Percentiles rank a stretch among this genome's conserved stretches.
These are phyloP conservation scores for Epichloe uncinata DNA, from an alignment of 2,329 filamentous ascomycete genomes.

Conservation along the genomic window DNA sequence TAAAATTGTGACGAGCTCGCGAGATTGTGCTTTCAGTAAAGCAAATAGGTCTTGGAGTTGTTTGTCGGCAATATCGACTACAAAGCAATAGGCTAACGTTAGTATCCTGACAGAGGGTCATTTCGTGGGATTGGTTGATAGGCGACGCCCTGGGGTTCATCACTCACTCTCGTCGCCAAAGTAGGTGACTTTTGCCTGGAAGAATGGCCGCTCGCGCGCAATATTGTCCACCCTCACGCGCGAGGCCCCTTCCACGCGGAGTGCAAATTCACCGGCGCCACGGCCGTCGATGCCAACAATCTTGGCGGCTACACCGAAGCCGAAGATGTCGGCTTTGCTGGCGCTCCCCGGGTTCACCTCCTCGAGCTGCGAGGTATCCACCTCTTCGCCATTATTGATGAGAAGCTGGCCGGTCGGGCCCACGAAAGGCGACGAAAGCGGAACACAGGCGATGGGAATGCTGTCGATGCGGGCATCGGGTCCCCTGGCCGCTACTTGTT, in stretches of 20 bases:
- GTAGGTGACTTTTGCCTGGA: slow-evolving; percentile 66
- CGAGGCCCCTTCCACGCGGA: slow-evolving; percentile 76
- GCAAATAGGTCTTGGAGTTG: slow-evolving; percentile 60
- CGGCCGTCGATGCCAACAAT: slow-evolving; percentile 67
- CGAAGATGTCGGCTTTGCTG: slow-evolving; percentile 62
- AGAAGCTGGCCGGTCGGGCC: slow-evolving; percentile 63
- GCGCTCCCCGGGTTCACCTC: slow-evolving; percentile 45
- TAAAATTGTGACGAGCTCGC: slow-evolving; percentile 74
- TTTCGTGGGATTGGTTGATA: no score
- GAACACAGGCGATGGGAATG: slow-evolving; percentile 78
- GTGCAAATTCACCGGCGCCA: slow-evolving; percentile 60
- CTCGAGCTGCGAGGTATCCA: slow-evolving; percentile 27
- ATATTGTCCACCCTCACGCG: slow-evolving; percentile 56
- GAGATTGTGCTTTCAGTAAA: slow-evolving; percentile 69
- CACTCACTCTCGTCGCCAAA: slow-evolving; percentile 54
- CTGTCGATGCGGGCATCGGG: slow-evolving; percentile 48
- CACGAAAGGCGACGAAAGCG: slow-evolving; percentile 63
- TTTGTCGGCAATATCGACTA: slow-evolving; percentile 33
- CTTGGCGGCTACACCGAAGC: slow-evolving; percentile 69
- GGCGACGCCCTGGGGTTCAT: background rate
- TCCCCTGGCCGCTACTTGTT: slow-evolving; percentile 55
- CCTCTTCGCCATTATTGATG: slow-evolving; percentile 49
- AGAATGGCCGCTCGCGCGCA: slow-evolving; percentile 67
- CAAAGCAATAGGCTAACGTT: background rate
- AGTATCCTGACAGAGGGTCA: background rate